phyloP scores from a whole-genome alignment of 106 monocot genomes.

The Apostasia ramifera region DNA sequence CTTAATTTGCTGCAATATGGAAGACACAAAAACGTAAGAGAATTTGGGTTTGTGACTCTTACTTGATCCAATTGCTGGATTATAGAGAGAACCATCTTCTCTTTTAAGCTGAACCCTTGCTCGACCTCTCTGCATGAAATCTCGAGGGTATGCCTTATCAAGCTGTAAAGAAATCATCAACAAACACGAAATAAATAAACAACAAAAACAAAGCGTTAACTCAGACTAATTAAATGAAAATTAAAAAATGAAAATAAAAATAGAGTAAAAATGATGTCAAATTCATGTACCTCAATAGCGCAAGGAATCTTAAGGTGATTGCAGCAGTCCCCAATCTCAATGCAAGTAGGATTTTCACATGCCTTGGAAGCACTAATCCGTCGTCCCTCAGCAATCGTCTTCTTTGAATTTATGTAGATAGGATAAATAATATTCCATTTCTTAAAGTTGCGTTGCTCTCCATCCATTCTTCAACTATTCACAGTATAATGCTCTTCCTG shows the following conservation, averaged over 20 bases:
- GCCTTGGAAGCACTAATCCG: slow-evolving; percentile 38
- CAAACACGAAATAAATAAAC: not conserved
- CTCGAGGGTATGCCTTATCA: slow-evolving; percentile 90
- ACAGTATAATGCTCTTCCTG: too few species aligned
- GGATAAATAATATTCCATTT: slow-evolving; percentile 69
- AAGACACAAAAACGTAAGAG: too few species aligned
- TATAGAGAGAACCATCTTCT: slow-evolving; percentile 66
- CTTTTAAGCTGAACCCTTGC: slow-evolving; percentile 77
- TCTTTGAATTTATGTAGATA: slow-evolving; percentile 67
- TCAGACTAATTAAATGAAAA: not conserved
- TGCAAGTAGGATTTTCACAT: slow-evolving; percentile 63
- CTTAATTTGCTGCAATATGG: too few species aligned
- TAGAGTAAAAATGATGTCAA: too few species aligned
- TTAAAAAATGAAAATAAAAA: not conserved
- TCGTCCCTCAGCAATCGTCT: slow-evolving; percentile 70
- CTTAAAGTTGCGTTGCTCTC: slow-evolving; percentile 25
- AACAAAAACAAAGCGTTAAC: not conserved
- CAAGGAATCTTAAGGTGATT: slow-evolving; percentile 66
- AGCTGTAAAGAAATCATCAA: slow-evolving; percentile 28
- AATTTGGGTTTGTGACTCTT: slow-evolving; percentile 7
- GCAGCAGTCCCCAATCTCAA: slow-evolving; percentile 75
- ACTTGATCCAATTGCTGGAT: slow-evolving; percentile 69
- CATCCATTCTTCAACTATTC: slow-evolving; percentile 7
- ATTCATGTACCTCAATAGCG: slow-evolving; percentile 59
- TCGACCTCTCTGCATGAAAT: slow-evolving; percentile 89